Evolutionary conservation across 192 early-diverging fungal species (phyloP).

Genomic region (Coemansia sp.): DNA sequence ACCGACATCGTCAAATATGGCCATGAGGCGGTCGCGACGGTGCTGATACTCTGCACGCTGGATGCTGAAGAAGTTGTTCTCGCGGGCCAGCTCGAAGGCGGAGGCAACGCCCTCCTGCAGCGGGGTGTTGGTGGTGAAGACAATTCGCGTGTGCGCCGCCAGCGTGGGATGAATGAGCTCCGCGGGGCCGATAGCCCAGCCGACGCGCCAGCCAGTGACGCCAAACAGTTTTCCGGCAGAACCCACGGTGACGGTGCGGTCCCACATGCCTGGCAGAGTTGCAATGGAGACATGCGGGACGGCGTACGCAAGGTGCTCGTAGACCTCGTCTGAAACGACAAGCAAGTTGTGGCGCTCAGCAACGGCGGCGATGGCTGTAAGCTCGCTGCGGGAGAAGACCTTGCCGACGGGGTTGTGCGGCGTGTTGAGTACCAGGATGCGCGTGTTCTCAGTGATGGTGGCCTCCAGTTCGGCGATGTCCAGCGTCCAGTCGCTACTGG

Average conservation of each 20-base stretch:
- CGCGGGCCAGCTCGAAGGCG: slow-evolving; percentile 65
- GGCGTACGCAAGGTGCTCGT: slow-evolving; percentile 87
- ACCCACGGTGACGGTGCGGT: slow-evolving; percentile 91
- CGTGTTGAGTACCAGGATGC: slow-evolving; percentile 91
- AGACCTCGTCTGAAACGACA: slow-evolving; percentile 92
- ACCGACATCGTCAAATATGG: slow-evolving; percentile 63
- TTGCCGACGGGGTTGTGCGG: slow-evolving; percentile 94
- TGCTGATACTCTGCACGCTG: slow-evolving; percentile 68
- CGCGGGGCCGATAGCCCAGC: slow-evolving; percentile 83
- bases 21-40: slow-evolving; percentile 73
- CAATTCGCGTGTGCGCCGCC: slow-evolving; percentile 85
- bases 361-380: slow-evolving; percentile 71
- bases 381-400: slow-evolving; percentile 75
- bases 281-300: slow-evolving; percentile 75
- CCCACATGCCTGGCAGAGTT: slow-evolving; percentile 82
- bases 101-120: slow-evolving; percentile 83
- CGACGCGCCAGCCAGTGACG: slow-evolving; percentile 95
- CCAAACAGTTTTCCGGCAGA: slow-evolving; percentile 94
- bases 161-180: slow-evolving; percentile 71
- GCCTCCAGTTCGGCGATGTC: slow-evolving; percentile 77
- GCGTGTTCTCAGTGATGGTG: slow-evolving; percentile 74
- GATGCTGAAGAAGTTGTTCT: slow-evolving; percentile 65
- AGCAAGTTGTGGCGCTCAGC: slow-evolving; percentile 82
- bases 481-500: slow-evolving; percentile 83
- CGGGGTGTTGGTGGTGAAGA: slow-evolving; percentile 88